Conservation (phyloP, 768 basidiomycete species). For the Trametopsis cervina region DNA sequence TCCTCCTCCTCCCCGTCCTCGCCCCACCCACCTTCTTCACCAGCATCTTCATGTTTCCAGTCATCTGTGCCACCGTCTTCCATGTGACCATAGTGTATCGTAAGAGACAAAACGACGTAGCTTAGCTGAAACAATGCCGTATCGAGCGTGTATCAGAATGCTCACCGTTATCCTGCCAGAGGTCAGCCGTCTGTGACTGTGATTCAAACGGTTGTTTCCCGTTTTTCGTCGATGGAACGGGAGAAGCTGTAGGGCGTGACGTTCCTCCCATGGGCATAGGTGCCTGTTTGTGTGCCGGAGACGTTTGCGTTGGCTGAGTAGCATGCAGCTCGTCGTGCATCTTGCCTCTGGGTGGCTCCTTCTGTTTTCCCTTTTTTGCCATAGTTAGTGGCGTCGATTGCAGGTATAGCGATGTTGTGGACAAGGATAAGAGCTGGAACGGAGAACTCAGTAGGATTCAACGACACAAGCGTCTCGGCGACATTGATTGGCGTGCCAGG, state of each 20-base stretch:
- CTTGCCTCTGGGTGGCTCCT: not conserved
- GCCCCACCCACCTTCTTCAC: slow-evolving; percentile 1
- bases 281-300: not conserved
- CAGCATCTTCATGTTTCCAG: slow-evolving; percentile 2
- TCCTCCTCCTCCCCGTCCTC: too few relatives aligned
- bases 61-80: not conserved
- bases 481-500: too few relatives aligned
- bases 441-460: too few relatives aligned
- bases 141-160: too few relatives aligned
- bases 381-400: slow-evolving; percentile 1
- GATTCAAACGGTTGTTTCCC: not conserved
- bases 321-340: not conserved
- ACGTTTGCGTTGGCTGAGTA: not conserved
- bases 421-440: too few relatives aligned
- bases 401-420: not conserved
- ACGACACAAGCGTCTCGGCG: too few relatives aligned
- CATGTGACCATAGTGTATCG: too few relatives aligned
- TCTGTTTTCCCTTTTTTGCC: slow-evolving; percentile 12
- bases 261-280: not conserved
- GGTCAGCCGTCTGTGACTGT: not conserved
- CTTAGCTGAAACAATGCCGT: too few relatives aligned
- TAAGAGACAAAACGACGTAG: too few relatives aligned
- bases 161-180: not conserved
- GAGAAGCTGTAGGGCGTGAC: not conserved
- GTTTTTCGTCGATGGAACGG: not conserved